phyloP scores from a whole-genome alignment of 2,329 filamentous ascomycete genomes.

The Aspergillus calidoustus region DNA sequence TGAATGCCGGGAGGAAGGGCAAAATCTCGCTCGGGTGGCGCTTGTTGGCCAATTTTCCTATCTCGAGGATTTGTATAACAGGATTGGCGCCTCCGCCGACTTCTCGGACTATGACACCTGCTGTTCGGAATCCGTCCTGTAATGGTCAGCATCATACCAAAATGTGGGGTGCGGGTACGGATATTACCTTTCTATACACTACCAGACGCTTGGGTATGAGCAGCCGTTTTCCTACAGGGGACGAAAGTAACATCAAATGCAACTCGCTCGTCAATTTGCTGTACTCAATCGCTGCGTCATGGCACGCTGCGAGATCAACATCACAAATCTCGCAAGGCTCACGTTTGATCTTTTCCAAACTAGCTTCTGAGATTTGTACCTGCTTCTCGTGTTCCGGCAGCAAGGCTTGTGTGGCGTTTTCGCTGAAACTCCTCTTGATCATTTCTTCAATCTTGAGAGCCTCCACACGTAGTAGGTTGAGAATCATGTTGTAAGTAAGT shows the following conservation, averaged over 20 bases:
- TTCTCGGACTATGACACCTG: slow-evolving; percentile 78
- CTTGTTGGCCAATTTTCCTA: slow-evolving; percentile 69
- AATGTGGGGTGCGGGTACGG: background rate
- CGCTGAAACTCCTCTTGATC: slow-evolving; percentile 99
- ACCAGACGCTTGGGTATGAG: slow-evolving; percentile 77
- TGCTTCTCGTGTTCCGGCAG: slow-evolving; percentile 95
- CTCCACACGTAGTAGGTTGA: slow-evolving; percentile 92
- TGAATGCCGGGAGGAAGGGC: slow-evolving; percentile 76
- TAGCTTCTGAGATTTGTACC: slow-evolving; percentile 88
- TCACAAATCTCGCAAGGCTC: slow-evolving; percentile 84
- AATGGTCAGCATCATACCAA: slow-evolving; percentile 26
- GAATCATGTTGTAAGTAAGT: slow-evolving; percentile 98
- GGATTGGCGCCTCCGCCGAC: slow-evolving; percentile 68
- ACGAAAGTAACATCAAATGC: slow-evolving; percentile 74
- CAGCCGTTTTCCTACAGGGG: slow-evolving; percentile 80
- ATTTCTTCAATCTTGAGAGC: slow-evolving; percentile 99
- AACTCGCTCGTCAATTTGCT: slow-evolving; percentile 79
- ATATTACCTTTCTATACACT: slow-evolving; percentile 70
- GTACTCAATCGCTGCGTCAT: slow-evolving; percentile 80
- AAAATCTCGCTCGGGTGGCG: slow-evolving; percentile 83
- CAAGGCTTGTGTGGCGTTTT: slow-evolving; percentile 93
- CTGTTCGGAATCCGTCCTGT: slow-evolving; percentile 78
- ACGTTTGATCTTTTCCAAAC: slow-evolving; percentile 85
- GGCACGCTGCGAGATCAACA: slow-evolving; percentile 75
- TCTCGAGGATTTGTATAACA: slow-evolving; percentile 76